Conservation (phyloP, 148 eudicot species). For the Euryodendron excelsum region DNA sequence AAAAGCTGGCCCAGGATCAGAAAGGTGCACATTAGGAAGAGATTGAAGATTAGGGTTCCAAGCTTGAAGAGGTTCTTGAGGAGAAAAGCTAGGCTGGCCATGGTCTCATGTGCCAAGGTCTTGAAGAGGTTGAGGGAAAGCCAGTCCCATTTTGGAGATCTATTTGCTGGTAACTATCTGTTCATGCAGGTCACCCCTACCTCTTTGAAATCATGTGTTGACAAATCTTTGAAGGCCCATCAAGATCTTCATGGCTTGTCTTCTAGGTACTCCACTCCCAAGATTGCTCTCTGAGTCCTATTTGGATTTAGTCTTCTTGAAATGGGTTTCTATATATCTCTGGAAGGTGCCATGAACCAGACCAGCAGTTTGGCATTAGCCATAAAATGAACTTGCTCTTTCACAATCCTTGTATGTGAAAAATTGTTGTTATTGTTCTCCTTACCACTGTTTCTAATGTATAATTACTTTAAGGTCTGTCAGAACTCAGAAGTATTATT, state of each 20-base stretch:
- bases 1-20: constrained; percentile 32
- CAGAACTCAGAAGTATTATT: too few species aligned
- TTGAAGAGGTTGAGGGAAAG: constrained; percentile 64
- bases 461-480: too few species aligned
- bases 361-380: neutral
- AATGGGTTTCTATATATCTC: too few species aligned
- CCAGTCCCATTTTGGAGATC: constrained; percentile 74
- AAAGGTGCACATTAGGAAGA: constrained; percentile 33
- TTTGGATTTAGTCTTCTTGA: neutral
- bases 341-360: neutral
- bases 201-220: constrained; percentile 30
- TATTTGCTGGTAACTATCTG: constrained; percentile 82
- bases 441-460: too few species aligned
- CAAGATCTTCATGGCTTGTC: constrained; percentile 9
- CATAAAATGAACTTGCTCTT: neutral
- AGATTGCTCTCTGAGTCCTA: neutral
- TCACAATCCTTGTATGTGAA: neutral
- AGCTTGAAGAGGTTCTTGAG: constrained; percentile 50
- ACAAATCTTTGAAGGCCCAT: constrained; percentile 9
- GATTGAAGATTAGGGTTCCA: constrained; percentile 50
- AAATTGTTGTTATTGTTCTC: neutral
- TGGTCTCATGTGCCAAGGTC: constrained; percentile 44
- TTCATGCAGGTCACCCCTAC: constrained; percentile 78
- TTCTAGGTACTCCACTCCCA: constrained; percentile 9
- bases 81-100: constrained; percentile 39